phyloP scores from a whole-genome alignment of 441 rosid genomes.

The Gossypium schwendimanii region DNA sequence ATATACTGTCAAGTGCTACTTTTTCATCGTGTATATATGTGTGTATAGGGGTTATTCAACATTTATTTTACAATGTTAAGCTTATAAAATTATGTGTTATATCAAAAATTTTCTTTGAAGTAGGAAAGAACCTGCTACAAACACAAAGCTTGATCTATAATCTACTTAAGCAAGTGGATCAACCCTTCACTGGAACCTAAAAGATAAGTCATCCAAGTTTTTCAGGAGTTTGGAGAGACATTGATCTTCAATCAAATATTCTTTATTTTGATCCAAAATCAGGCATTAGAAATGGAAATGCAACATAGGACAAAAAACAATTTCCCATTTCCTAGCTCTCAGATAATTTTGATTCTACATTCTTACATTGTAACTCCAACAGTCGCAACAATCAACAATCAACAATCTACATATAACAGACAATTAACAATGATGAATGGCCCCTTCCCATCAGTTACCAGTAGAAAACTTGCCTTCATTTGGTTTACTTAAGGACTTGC shows the following conservation, averaged over 20 bases:
- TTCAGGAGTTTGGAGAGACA: neutral
- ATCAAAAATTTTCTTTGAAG: too few species aligned
- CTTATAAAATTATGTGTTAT: too few species aligned
- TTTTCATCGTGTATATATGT: too few species aligned
- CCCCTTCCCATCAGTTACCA: slow-evolving; percentile 22
- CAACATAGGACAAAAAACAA: neutral
- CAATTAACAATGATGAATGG: neutral
- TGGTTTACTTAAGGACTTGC: slow-evolving; percentile 45
- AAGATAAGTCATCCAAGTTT: neutral
- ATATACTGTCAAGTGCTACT: neutral
- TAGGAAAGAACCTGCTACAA: too few species aligned
- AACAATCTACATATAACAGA: slow-evolving; percentile 9
- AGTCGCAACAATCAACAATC: neutral
- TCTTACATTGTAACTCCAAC: neutral
- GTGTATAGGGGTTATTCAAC: too few species aligned
- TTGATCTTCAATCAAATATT: neutral
- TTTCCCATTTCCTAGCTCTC: neutral
- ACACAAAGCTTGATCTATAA: too few species aligned
- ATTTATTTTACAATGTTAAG: too few species aligned
- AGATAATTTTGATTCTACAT: slow-evolving; percentile 16
- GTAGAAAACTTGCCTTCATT: slow-evolving; percentile 25
- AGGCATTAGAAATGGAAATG: neutral
- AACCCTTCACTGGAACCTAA: neutral
- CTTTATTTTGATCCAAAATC: neutral
- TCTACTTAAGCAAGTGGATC: neutral